These are phyloP conservation scores for Potentilla sterilis DNA, from an alignment of 306 rosid species.

Conservation along the genomic window DNA sequence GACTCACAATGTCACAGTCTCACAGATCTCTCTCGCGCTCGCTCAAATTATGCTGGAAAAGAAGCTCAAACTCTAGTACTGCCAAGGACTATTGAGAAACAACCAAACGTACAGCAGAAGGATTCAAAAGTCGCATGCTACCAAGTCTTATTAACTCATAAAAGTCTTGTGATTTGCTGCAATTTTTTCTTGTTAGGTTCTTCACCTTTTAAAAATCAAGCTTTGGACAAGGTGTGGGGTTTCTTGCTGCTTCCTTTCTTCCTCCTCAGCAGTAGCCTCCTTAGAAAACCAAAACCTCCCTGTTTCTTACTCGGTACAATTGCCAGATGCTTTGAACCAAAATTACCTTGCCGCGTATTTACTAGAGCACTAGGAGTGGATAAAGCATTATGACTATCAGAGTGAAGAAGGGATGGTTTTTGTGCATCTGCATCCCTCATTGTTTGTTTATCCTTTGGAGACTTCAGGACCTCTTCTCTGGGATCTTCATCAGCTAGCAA, in stretches of 20 bases:
- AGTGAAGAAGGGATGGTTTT: slow-evolving; percentile 28
- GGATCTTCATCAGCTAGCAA: slow-evolving; percentile 65
- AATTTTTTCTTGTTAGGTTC: background rate
- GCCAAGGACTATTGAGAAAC: slow-evolving; percentile 22
- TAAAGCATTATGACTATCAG: slow-evolving; percentile 27
- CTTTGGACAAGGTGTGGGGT: slow-evolving; percentile 27
- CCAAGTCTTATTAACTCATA: background rate
- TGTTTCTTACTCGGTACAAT: slow-evolving; percentile 50
- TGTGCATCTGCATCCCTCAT: slow-evolving; percentile 25
- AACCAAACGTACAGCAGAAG: slow-evolving; percentile 8
- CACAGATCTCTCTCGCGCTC: slow-evolving; percentile 9
- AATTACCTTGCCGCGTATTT: slow-evolving; percentile 21
- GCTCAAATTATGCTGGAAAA: slow-evolving; percentile 3
- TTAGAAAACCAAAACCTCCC: slow-evolving; percentile 56
- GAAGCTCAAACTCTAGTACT: slow-evolving; percentile 13
- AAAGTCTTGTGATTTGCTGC: background rate
- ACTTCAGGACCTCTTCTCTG: slow-evolving; percentile 19
- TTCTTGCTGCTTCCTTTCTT: slow-evolving; percentile 52
- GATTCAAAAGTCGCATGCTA: slow-evolving; percentile 5
- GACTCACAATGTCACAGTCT: slow-evolving; percentile 28
- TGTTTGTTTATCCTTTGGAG: slow-evolving; percentile 31
- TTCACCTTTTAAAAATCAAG: slow-evolving; percentile 25
- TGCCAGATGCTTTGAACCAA: slow-evolving; percentile 33
- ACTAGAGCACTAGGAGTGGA: slow-evolving; percentile 24
- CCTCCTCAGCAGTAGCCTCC: slow-evolving; percentile 50